Conservation (phyloP, 2,329 filamentous ascomycete genomes). For the Phialemonium atrogriseum region DNA sequence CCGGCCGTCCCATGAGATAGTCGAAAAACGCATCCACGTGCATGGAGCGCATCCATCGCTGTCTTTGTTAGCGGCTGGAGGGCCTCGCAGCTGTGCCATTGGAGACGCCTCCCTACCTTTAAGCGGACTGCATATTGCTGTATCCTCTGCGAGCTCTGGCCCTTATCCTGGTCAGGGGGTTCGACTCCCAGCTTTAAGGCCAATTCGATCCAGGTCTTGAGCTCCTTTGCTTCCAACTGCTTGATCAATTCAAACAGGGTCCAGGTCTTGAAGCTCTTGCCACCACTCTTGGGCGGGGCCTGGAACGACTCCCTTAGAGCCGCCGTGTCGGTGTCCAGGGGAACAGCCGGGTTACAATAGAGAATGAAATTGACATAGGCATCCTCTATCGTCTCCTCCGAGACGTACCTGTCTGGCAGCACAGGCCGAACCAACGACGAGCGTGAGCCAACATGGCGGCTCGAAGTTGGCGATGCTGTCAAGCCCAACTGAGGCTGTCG, state of each 20-base stretch:
- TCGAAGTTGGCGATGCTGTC: too few relatives aligned
- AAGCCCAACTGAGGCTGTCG: too few relatives aligned
- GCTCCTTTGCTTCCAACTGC: slow-evolving; percentile 70
- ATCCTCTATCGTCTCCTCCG: slow-evolving; percentile 65
- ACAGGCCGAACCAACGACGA: background rate
- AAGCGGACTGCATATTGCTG: slow-evolving; percentile 89
- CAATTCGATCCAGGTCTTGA: slow-evolving; percentile 89
- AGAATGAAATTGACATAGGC: slow-evolving; percentile 80
- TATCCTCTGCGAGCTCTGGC: slow-evolving; percentile 86
- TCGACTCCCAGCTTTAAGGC: slow-evolving; percentile 84
- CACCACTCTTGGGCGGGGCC: slow-evolving; percentile 75
- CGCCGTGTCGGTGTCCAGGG: slow-evolving; percentile 58
- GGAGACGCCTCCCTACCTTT: slow-evolving; percentile 55
- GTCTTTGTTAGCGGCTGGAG: slow-evolving; percentile 3
- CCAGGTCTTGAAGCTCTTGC: slow-evolving; percentile 76
- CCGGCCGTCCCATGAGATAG: slow-evolving; percentile 69
- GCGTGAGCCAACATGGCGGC: slow-evolving; percentile 1
- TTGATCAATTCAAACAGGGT: slow-evolving; percentile 69
- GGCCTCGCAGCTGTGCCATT: background rate
- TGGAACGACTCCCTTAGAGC: slow-evolving; percentile 70
- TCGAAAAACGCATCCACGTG: slow-evolving; percentile 94
- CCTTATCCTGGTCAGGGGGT: slow-evolving; percentile 70
- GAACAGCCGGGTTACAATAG: slow-evolving; percentile 80
- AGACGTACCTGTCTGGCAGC: slow-evolving; percentile 61
- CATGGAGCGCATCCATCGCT: slow-evolving; percentile 97